These are phyloP conservation scores for Hortiboletus campestris DNA, from an alignment of 768 basidiomycete species.

Conservation along the genomic window DNA sequence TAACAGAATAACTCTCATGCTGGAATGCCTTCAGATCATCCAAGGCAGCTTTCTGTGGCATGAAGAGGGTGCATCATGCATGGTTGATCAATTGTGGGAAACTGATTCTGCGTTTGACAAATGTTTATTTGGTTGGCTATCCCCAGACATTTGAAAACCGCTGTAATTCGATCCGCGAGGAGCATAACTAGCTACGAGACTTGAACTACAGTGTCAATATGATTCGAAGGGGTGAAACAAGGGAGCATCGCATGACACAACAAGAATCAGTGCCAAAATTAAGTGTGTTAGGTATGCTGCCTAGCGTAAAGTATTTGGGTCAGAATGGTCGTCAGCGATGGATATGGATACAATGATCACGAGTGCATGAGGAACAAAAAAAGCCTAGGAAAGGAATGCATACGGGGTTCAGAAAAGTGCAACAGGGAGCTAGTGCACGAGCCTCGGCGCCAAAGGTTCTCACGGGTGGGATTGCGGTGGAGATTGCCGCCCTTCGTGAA, in stretches of 20 bases:
- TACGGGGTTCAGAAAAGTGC: slow-evolving; percentile 14
- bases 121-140: no score
- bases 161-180: slow-evolving; percentile 7
- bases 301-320: slow-evolving; percentile 23
- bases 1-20: no score
- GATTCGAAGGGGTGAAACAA: background rate
- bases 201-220: slow-evolving; percentile 9
- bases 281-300: slow-evolving; percentile 29
- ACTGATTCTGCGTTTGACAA: no score
- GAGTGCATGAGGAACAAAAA: slow-evolving; percentile 5
- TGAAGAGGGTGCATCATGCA: no score
- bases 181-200: slow-evolving; percentile 2
- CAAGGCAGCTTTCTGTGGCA: no score
- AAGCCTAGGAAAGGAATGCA: slow-evolving; percentile 8
- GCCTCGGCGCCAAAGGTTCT: background rate
- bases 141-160: no score
- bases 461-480: slow-evolving; percentile 24
- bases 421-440: slow-evolving; percentile 1
- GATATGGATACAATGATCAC: slow-evolving; percentile 33
- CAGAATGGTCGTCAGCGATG: slow-evolving; percentile 17
- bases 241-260: background rate
- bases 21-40: no score
- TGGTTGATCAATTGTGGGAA: no score
- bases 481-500: slow-evolving; percentile 31
- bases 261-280: slow-evolving; percentile 20